A percentile compares a stretch with the other conserved stretches of the same genome.
Evolutionary conservation across 441 rosid species (phyloP).

Genomic region (Populus tomentosa): DNA sequence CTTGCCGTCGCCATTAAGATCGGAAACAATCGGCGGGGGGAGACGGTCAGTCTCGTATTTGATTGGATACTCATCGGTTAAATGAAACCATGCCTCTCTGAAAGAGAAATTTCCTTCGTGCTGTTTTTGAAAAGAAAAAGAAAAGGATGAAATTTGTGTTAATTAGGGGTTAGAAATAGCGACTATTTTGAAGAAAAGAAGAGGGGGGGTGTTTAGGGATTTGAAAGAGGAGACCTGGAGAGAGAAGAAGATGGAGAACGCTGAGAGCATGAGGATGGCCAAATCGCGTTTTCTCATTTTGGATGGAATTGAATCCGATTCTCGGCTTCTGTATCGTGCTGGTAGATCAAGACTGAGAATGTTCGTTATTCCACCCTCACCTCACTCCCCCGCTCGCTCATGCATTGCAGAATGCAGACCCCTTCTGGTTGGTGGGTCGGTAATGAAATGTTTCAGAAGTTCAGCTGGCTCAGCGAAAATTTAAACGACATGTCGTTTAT

Average conservation of each 20-base stretch:
- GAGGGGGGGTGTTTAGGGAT: slow-evolving; percentile 8
- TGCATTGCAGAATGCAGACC: not conserved
- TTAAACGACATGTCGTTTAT: not conserved
- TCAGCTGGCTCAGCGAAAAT: not conserved
- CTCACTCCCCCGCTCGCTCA: not conserved
- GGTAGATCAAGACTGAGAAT: too few species aligned
- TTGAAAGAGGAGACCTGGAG: slow-evolving; percentile 50
- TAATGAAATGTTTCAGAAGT: not conserved
- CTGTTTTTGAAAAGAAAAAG: slow-evolving; percentile 21
- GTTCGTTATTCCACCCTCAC: too few species aligned
- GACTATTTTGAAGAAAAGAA: too few species aligned
- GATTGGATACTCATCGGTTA: slow-evolving; percentile 81
- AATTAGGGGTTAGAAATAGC: not conserved
- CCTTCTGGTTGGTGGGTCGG: not conserved
- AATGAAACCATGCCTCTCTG: slow-evolving; percentile 89
- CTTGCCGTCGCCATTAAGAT: slow-evolving; percentile 93
- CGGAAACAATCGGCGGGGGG: slow-evolving; percentile 84
- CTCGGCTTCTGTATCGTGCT: not conserved
- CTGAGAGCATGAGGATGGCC: slow-evolving; percentile 91
- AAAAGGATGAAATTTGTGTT: not conserved
- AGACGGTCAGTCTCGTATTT: slow-evolving; percentile 88
- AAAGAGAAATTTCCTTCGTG: slow-evolving; percentile 99
- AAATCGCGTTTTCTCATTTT: slow-evolving; percentile 95
- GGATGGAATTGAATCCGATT: not conserved
- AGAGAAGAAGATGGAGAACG: slow-evolving; percentile 95